Evolutionary conservation across 208 protist species (phyloP), one percentile per base, ranked within the genome.

Genomic region (Phytomonas sp.): DNA sequence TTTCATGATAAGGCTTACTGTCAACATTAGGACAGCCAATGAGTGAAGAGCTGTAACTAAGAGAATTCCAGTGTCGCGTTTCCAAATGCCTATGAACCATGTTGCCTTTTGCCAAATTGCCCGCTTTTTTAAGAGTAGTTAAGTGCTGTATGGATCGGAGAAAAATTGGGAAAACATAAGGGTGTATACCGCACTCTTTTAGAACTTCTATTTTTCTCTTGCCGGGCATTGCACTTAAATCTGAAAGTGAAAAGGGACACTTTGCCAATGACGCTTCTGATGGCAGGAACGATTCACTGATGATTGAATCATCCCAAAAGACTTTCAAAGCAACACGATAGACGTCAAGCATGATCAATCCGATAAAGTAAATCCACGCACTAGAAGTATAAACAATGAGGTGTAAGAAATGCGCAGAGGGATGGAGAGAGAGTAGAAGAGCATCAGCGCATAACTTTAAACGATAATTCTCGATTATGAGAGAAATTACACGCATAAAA

Each of bases 221-320:
- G 1, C 90, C 90, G 0, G 84, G 85, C 90, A 96, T 96, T 9
- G 79, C 87, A 9, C 83, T 63, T 13, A 96, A 70, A 69, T 96
- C 90, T 4, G 75, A 59, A 34, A 93, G 73, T 31, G 77, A 82
- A 64, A 73, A 80, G 20, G 69, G 68, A 73, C 78, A 91, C 71
- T 77, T 85, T 68, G 82, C 76, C 66, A 95, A 71, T 0, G 74
- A 73, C 61, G 75, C 85, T 46, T 92, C 83, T 6, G 85, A 83
- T 20, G 90, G 90, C 31, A 93, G 77, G 36, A 86, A 67, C 34
- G 79, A 71, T 53, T 80, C 60, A 60, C 87, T 79, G 43, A 80
- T 91, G 46, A 84, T 82, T 32, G 66, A 60, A 75, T 93, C 85
- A 78, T 88, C 88, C 83, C 85, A 92, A 77, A 93, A 93, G n/a